Evolutionary conservation across 23 red algal genomes (phyloP).

Genomic region (Gracilaria caudata): DNA sequence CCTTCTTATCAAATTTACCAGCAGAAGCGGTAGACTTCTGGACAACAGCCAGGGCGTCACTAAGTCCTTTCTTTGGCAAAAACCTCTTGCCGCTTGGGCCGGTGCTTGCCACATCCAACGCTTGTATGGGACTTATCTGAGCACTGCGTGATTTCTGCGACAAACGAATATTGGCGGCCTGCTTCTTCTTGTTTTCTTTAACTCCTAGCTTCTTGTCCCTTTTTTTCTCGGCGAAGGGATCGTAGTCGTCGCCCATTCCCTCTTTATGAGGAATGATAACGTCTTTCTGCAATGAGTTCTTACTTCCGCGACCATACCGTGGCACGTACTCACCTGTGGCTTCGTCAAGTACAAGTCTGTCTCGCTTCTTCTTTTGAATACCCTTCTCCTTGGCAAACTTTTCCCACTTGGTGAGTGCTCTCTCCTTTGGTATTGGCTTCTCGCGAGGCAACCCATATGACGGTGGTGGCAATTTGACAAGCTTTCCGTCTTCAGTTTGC

Average conservation of each 20-base stretch:
- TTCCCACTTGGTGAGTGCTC: conserved; percentile 88
- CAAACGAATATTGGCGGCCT: conserved; percentile 24
- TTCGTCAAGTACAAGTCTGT: conserved; percentile 90
- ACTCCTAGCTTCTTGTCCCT: conserved; percentile 49
- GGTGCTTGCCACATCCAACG: conserved; percentile 49
- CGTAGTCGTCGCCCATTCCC: conserved; percentile 62
- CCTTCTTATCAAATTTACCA: conserved; percentile 72
- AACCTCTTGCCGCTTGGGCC: conserved; percentile 56
- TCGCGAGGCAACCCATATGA: conserved; percentile 78
- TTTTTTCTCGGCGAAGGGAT: conserved; percentile 59
- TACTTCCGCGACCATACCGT: conserved; percentile 73
- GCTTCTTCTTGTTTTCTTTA: conserved; percentile 60
- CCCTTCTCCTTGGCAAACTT: conserved; percentile 86
- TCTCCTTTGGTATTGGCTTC: conserved; percentile 80
- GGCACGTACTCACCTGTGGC: conserved; percentile 59
- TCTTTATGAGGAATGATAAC: conserved; percentile 69
- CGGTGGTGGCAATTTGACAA: conserved; percentile 63
- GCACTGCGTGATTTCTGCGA: conserved; percentile 17
- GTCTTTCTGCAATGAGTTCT: conserved; percentile 42
- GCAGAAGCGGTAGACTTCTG: conserved; percentile 75
- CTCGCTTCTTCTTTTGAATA: conserved; percentile 87
- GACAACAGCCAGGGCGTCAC: conserved; percentile 49
- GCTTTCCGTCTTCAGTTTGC: conserved; percentile 38
- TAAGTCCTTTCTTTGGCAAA: conserved; percentile 49
- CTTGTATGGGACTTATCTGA: conserved; percentile 46